Evolutionary conservation across 768 basidiomycete genomes (phyloP), one percentile per base, ranked within the genome.

Genomic region (Mrakia frigida): DNA sequence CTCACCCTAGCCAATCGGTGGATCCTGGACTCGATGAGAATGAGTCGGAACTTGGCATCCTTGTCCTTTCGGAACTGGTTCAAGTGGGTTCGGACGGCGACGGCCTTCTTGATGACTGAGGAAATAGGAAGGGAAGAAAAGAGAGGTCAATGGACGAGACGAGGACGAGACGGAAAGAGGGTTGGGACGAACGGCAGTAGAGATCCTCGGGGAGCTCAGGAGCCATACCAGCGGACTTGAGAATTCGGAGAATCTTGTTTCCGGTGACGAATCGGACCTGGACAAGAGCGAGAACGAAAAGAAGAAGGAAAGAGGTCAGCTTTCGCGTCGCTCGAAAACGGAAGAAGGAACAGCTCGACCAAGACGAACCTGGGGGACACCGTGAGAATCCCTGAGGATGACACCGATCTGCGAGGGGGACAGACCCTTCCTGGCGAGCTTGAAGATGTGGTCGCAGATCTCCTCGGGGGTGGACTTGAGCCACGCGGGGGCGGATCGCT

Each of bases 381-480:
- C 96, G 84, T 98, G 93, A 83, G 92, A 93, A 87, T 98, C 96
- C 84, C 96, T 91, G 82, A 99, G 92, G 84, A 91, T 89, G 81
- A 98, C 94, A 88, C 96, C 96, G 84, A 98, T 98, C 85, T 97
- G 94, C 68, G 95, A 98, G 73, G 96, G 96, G 61, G 94, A 94
- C 79, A 96, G 88, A 86, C 96, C 96, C 89, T 96, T 95, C 86
- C 93, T 91, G 74, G 96, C 96, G 82, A 98, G 91, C 86, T 97
- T 98, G 87, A 88, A 87, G 87, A 99, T 98, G 83, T 94, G 93
- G 79, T 98, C 95, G 81, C 91, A 89, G 82, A 98, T 92, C 79
- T 98, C 96, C 67, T 95, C 94, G 41, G 94, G 90, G 79, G 93
- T 91, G 70, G 93, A 91, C 87, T 99, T 98, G 85, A 96, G 90